A percentile compares a stretch with the other conserved stretches of the same genome.
These are phyloP conservation scores for Paxillus ammoniavirescens DNA, from an alignment of 768 basidiomycete genomes.

Conservation along the genomic window DNA sequence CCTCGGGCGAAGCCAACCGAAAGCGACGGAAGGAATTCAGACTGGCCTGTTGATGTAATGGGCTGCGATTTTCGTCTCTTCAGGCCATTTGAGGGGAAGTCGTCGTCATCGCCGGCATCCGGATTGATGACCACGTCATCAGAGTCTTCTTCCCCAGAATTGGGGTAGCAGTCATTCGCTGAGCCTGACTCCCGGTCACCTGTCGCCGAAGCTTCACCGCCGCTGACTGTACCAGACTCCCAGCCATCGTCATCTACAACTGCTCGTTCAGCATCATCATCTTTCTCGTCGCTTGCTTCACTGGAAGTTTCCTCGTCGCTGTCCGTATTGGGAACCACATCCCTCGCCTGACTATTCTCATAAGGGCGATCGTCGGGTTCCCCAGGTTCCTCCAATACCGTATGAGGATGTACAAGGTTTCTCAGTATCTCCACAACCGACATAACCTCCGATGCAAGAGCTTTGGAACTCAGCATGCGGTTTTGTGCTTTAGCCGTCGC, in stretches of 20 bases:
- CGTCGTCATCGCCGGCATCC: constrained; percentile 23
- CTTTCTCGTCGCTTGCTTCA: constrained; percentile 19
- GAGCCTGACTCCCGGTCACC: constrained; percentile 39
- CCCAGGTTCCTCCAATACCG: constrained; percentile 14
- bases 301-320: not conserved
- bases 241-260: constrained; percentile 29
- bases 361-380: constrained; percentile 16
- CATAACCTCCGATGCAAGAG: constrained; percentile 59
- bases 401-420: constrained; percentile 35
- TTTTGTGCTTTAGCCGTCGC: constrained; percentile 60
- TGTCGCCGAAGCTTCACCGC: constrained; percentile 22
- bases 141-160: constrained; percentile 29
- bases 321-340: constrained; percentile 1
- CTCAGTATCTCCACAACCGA: constrained; percentile 51
- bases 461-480: constrained; percentile 74
- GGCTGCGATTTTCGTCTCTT: constrained; percentile 17
- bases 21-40: constrained; percentile 86
- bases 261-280: constrained; percentile 18
- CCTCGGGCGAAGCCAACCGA: constrained; percentile 83
- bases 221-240: constrained; percentile 43
- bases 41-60: constrained; percentile 28
- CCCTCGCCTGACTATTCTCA: not conserved
- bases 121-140: constrained; percentile 31
- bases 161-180: constrained; percentile 27
- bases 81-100: constrained; percentile 12